phyloP scores from a whole-genome alignment of 2,329 filamentous ascomycete genomes.

The Colletotrichum siamense region DNA sequence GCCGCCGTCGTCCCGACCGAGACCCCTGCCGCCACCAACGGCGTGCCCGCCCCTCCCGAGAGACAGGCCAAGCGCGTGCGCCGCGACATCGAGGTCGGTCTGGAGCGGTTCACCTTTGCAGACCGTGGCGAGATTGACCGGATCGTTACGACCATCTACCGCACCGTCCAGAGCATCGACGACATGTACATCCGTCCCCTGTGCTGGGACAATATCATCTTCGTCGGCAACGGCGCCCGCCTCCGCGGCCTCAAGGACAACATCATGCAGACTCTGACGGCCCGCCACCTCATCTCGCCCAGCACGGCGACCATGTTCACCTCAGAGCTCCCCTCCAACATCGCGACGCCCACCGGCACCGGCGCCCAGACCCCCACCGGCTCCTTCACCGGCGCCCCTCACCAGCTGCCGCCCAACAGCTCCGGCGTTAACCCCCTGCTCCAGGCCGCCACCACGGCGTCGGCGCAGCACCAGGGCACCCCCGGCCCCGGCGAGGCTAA shows the following conservation, averaged over 20 bases:
- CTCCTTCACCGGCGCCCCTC: constrained; percentile 58
- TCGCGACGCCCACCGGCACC: constrained; percentile 89
- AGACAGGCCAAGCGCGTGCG: constrained; percentile 62
- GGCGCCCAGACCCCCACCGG: constrained; percentile 88
- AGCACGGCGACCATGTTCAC: constrained; percentile 96
- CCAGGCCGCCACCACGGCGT: constrained; percentile 85
- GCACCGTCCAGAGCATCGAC: constrained; percentile 80
- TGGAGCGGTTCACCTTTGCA: constrained; percentile 75
- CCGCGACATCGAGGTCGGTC: constrained; percentile 76
- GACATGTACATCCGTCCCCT: constrained; percentile 84
- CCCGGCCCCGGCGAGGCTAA: constrained; percentile 43
- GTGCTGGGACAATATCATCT: constrained; percentile 90
- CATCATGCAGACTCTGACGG: constrained; percentile 77
- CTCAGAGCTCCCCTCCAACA: constrained; percentile 91
- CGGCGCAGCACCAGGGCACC: constrained; percentile 37
- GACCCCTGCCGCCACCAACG: constrained; percentile 24
- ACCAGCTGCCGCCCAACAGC: constrained; percentile 48
- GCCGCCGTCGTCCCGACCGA: constrained; percentile 11
- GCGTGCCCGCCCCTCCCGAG: constrained; percentile 38
- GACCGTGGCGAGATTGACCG: constrained; percentile 78
- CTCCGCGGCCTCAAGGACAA: constrained; percentile 86
- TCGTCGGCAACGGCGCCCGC: constrained; percentile 85
- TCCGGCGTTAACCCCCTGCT: constrained; percentile 86
- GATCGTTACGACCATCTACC: constrained; percentile 84
- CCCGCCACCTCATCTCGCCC: constrained; percentile 89